Evolutionary conservation across 768 basidiomycete genomes (phyloP), one percentile per base, ranked within the genome.

Genomic region (Scleroderma citrinum): DNA sequence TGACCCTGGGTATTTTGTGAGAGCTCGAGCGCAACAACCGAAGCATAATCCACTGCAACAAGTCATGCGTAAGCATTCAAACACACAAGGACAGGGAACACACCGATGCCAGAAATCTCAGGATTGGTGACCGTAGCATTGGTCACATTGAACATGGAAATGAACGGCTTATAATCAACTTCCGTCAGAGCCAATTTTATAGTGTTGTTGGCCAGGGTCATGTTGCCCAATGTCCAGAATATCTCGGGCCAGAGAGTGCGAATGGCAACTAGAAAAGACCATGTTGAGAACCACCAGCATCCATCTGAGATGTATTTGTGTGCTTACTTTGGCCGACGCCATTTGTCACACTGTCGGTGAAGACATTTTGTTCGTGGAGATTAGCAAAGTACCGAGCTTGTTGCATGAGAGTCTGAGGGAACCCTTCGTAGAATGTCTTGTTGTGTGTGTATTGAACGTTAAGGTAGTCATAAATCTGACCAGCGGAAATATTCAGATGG

Each of bases 141-240:
- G 16, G 86, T 83, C 63, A 86, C 80, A 54, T 81, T 80, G 76
- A 94, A 86, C 63, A 93, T 69, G 30, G 87, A 88, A 60, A 92
- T 83, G 75, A 93, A 89, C 11, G 90, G 83, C 68, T 92, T 90
- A 72, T 92, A 92, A 53, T 88, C 86, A 7, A 84, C 80, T 68
- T 85, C 80, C 52, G 86, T 76, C 57, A 91, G 67, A 59, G 83
- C 76, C 63, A 93, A 73, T 62, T 88, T 84, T 48, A 92, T 77
- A 29, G 83, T 83, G 68, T 88, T 85, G 53, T 73, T 76, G 53
- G 82, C 75, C 69, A 80, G 80, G 14, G 85, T 79, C 70, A 94
- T 85, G 59, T 81, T 82, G 57, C 87, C 80, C 51, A 93, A 74
- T 19, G 85, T 80, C 51, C 66, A 72, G 51, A 92, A 71, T 62